A percentile compares a stretch with the other conserved stretches of the same genome.
phyloP scores from a whole-genome alignment of 805 yeast genomes.

The Yamadazyma takamatsuzukensis region DNA sequence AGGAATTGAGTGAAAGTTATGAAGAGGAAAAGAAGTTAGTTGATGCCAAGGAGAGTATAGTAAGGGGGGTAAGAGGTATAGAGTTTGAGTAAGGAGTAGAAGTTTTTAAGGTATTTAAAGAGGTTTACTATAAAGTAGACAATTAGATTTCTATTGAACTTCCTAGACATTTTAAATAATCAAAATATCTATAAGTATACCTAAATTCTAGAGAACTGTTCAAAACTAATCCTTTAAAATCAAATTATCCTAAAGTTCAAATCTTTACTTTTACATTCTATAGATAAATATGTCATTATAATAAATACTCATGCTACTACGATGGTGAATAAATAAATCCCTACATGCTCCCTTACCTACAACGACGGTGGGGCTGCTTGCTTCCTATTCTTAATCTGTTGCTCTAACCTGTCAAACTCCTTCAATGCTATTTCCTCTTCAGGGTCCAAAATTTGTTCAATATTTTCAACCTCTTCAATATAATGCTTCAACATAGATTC shows the following conservation, averaged over 20 bases:
- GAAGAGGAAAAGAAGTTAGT: slow-evolving; percentile 16
- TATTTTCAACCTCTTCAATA: slow-evolving; percentile 90
- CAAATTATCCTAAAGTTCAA: too few relatives aligned
- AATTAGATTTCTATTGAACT: too few relatives aligned
- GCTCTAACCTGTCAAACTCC: slow-evolving; percentile 83
- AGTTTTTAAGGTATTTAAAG: too few relatives aligned
- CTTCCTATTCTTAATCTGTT: slow-evolving; percentile 24
- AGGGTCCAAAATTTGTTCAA: slow-evolving; percentile 77
- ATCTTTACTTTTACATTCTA: too few relatives aligned
- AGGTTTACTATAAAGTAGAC: too few relatives aligned
- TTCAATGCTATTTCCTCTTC: slow-evolving; percentile 73
- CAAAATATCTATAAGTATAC: too few relatives aligned
- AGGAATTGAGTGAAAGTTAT: slow-evolving; percentile 26
- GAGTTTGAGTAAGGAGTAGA: too few relatives aligned
- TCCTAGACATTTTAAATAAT: too few relatives aligned
- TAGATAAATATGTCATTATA: too few relatives aligned
- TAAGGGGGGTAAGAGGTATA: slow-evolving; percentile 14
- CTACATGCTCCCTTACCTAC: slow-evolving; percentile 2
- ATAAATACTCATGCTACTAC: too few relatives aligned
- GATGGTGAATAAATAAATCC: slow-evolving; percentile 6
- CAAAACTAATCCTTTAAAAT: too few relatives aligned
- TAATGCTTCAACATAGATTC: slow-evolving; percentile 97
- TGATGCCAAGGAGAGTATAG: slow-evolving; percentile 12
- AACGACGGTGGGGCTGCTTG: slow-evolving; percentile 26
- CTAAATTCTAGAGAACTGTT: too few relatives aligned